Base-by-base conservation (phyloP, 495 filamentous ascomycete species). In the Penicillium paxilli region DNA sequence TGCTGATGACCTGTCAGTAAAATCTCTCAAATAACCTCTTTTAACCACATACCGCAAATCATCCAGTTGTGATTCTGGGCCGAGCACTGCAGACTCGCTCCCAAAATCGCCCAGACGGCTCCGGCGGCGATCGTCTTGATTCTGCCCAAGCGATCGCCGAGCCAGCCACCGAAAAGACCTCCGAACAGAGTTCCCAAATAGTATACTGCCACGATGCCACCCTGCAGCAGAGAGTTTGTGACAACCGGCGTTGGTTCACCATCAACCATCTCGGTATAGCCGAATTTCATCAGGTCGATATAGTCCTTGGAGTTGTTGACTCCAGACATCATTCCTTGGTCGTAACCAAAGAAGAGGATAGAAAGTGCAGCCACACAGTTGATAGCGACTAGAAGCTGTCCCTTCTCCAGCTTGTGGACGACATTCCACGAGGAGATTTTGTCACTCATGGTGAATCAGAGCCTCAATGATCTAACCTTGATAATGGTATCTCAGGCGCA, bases 291-390 rank as follows among this genome's bases (percentile, higher is more conserved):
- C 11, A 81, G 70, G 9, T 83, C 73, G 55, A 84, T 81, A 61
- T 89, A 89, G 55, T 88, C 67, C 30, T 80, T 75, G 25, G 82
- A 74, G 44, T 80, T 84, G 64, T 90, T 89, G 7, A 90, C 88
- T 42, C 88, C 87, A 17, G 83, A 81, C 85, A 89, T 90, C 78
- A 91, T 82, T 51, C 87, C 87, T 63, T 87, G 84, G 53, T 87
- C 84, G 65, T 87, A 87, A 47, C 81, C 82, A 41, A 83, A 82
- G 71, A 84, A 84, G 53, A 83, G 76, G 50, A 84, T 85, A 2
- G 78, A 80, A 0, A 88, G 62, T 2, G 73, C 85, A 4, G 85
- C 85, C 20, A 87, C 73, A 44, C 76, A 82, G 61, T 88, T 88
- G 68, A 88, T 79, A 21, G 80, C 83, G 24, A 86, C 75, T 54